A percentile compares a stretch with the other conserved stretches of the same genome.
These are phyloP conservation scores for Dothideomycetes sp. DNA, from an alignment of 2,329 filamentous ascomycete genomes.

Conservation along the genomic window DNA sequence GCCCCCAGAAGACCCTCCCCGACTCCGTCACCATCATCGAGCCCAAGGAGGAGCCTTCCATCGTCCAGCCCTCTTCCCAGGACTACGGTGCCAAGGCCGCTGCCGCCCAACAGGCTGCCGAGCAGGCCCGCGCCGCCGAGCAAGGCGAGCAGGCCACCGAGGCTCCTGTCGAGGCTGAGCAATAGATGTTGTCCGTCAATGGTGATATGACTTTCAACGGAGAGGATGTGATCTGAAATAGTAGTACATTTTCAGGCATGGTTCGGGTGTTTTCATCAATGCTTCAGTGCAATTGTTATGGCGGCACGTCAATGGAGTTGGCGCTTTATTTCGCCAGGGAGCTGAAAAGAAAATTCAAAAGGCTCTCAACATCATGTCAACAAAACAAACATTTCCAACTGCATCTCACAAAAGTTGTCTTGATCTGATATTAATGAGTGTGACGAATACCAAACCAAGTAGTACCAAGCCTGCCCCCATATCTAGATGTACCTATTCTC, in stretches of 20 bases:
- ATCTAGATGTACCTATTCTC: too few species aligned
- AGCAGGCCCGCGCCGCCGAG: slow-evolving; percentile 46
- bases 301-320: slow-evolving; percentile 10
- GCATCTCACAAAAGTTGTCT: too few species aligned
- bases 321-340: slow-evolving; percentile 8
- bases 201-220: slow-evolving; percentile 2
- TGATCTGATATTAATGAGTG: too few species aligned
- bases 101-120: slow-evolving; percentile 57
- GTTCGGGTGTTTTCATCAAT: slow-evolving; percentile 6
- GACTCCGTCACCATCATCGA: slow-evolving; percentile 99
- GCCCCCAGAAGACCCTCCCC: slow-evolving; percentile 92
- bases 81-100: slow-evolving; percentile 95
- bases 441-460: too few species aligned
- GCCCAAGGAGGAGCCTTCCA: slow-evolving; percentile 97
- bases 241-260: slow-evolving; percentile 6
- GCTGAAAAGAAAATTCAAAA: slow-evolving; percentile 1
- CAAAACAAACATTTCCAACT: slow-evolving; percentile 9
- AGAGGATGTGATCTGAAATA: too few species aligned
- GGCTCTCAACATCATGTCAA: slow-evolving; percentile 3
- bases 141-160: slow-evolving; percentile 42
- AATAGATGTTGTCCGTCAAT: slow-evolving; percentile 10
- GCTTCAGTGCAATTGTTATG: slow-evolving; percentile 9
- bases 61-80: slow-evolving; percentile 91
- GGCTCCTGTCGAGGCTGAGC: slow-evolving; percentile 26
- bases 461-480: too few species aligned